Evolutionary conservation across 1,284 basidiomycete genomes (phyloP).

Genomic region (Gymnopus androsaceus): DNA sequence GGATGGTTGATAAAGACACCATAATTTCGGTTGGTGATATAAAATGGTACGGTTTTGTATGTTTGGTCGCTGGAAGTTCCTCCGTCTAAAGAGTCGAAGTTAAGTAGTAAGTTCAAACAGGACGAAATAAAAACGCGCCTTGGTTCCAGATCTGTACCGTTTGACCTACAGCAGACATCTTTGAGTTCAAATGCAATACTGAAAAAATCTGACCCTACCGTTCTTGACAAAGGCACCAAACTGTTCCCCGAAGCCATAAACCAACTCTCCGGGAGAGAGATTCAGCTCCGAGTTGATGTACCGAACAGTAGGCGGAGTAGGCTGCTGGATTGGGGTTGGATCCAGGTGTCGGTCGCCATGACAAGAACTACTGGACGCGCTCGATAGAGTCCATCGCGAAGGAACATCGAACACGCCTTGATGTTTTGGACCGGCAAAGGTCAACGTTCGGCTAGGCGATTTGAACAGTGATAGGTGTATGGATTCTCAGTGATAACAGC

Average conservation of each 20-base stretch:
- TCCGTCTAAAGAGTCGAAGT: conserved; percentile 42
- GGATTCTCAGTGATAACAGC: conserved; percentile 61
- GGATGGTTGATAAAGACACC: conserved; percentile 78
- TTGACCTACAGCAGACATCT: conserved; percentile 44
- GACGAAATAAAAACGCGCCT: conserved; percentile 15
- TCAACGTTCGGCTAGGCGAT: conserved; percentile 49
- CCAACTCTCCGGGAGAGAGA: conserved; percentile 67
- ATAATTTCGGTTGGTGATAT: conserved; percentile 69
- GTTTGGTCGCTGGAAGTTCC: conserved; percentile 73
- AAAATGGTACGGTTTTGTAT: conserved; percentile 76
- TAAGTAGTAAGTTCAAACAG: background rate
- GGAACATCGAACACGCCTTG: conserved; percentile 70
- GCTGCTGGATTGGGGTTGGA: conserved; percentile 57
- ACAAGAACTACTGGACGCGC: conserved; percentile 62
- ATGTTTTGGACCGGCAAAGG: conserved; percentile 59
- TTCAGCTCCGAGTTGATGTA: conserved; percentile 72
- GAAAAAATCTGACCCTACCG: conserved; percentile 39
- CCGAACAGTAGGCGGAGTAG: conserved; percentile 47
- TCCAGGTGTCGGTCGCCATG: conserved; percentile 54
- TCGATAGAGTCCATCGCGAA: conserved; percentile 58
- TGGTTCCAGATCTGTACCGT: conserved; percentile 71
- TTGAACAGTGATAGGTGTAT: conserved; percentile 65
- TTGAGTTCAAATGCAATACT: background rate
- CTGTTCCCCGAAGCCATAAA: conserved; percentile 75
- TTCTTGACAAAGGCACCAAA: conserved; percentile 79